Evolutionary conservation across 148 eudicot species (phyloP).

Genomic region (Rhododendron ovatum): DNA sequence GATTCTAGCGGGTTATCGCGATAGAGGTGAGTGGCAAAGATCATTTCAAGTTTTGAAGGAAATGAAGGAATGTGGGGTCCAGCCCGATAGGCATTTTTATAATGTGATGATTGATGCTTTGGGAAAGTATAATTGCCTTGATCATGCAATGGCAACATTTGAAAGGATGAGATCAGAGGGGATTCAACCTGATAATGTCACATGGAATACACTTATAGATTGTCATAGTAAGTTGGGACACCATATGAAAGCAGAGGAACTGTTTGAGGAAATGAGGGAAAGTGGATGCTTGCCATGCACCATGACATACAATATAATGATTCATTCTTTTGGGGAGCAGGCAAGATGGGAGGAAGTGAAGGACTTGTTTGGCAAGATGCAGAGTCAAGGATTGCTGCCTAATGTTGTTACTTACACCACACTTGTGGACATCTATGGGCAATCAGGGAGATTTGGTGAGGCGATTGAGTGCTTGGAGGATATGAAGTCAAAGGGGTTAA

Average conservation of each 20-base stretch:
- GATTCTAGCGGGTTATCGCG: conserved; percentile 78
- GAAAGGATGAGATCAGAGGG: conserved; percentile 74
- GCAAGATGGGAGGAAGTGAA: conserved; percentile 77
- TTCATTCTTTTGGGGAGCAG: conserved; percentile 76
- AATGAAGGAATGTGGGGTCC: conserved; percentile 80
- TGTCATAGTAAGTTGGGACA: conserved; percentile 78
- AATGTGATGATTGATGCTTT: conserved; percentile 95
- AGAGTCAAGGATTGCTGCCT: conserved; percentile 77
- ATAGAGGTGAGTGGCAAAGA: conserved; percentile 92
- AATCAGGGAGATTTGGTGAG: conserved; percentile 84
- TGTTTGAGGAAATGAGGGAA: conserved; percentile 70
- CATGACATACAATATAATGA: conserved; percentile 87
- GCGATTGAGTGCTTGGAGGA: conserved; percentile 93
- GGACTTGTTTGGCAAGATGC: conserved; percentile 68
- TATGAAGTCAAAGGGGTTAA: conserved; percentile 84
- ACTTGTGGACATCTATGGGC: conserved; percentile 74
- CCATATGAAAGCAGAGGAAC: conserved; percentile 62
- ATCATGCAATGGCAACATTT: conserved; percentile 82
- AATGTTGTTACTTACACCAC: conserved; percentile 92
- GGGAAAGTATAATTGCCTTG: conserved; percentile 90
- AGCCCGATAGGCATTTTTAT: conserved; percentile 80
- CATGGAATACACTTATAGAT: conserved; percentile 94
- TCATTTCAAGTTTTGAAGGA: conserved; percentile 87
- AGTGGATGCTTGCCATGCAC: conserved; percentile 76
- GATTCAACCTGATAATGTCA: conserved; percentile 84